These are phyloP conservation scores for Arthrobotrys sphaeroides DNA, from an alignment of 2,329 filamentous ascomycete genomes.

Conservation along the genomic window DNA sequence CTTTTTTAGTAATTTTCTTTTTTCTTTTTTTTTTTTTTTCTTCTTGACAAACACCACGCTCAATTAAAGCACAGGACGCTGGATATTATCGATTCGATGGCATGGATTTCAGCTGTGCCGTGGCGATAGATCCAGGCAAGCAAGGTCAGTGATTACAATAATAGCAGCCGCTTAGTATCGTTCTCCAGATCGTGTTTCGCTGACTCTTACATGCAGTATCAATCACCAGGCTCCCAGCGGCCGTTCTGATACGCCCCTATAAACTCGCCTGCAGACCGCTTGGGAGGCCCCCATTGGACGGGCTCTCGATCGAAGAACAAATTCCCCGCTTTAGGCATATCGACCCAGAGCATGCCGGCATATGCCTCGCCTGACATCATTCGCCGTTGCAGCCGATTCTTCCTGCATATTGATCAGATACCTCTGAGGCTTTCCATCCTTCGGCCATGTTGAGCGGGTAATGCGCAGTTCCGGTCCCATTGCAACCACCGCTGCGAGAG, in stretches of 20 bases:
- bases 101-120: no score
- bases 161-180: no score
- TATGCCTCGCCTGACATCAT: constrained; percentile 24
- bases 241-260: neutral
- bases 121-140: no score
- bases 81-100: no score
- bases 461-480: constrained; percentile 41
- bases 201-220: no score
- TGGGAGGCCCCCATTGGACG: neutral
- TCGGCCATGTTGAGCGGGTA: constrained; percentile 40
- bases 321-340: neutral
- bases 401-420: constrained; percentile 31
- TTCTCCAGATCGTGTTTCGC: no score
- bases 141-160: no score
- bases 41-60: constrained; percentile 28
- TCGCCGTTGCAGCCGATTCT: neutral
- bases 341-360: constrained; percentile 11
- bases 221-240: neutral
- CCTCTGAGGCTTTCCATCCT: constrained; percentile 1
- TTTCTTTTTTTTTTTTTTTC: constrained; percentile 51
- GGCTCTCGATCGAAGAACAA: neutral
- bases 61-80: no score
- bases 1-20: constrained; percentile 29
- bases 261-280: neutral
- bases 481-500: constrained; percentile 22